Percentiles rank a stretch among this genome's conserved stretches.
phyloP scores from a whole-genome alignment of 192 early-diverging fungal genomes.

The Coemansia sp. region DNA sequence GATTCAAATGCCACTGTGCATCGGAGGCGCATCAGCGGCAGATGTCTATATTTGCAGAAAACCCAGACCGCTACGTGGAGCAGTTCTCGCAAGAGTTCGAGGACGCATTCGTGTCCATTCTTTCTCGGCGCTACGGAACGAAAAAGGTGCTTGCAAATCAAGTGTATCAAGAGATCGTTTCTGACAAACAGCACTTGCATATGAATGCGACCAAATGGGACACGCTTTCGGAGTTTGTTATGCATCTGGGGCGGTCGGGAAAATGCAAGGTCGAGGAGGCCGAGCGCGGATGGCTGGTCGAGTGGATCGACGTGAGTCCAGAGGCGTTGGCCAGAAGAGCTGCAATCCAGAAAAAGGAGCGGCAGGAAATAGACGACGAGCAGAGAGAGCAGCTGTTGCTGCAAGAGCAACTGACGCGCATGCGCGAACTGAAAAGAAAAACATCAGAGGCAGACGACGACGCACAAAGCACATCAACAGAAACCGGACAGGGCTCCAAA shows the following conservation, averaged over 20 bases:
- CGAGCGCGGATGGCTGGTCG: slow-evolving; percentile 84
- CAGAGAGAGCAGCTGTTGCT: slow-evolving; percentile 75
- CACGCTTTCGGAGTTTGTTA: slow-evolving; percentile 85
- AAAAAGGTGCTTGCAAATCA: slow-evolving; percentile 86
- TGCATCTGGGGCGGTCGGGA: slow-evolving; percentile 81
- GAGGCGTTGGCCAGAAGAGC: slow-evolving; percentile 76
- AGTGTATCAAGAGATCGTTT: slow-evolving; percentile 96
- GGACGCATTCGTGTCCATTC: slow-evolving; percentile 76
- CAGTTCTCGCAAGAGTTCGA: slow-evolving; percentile 82
- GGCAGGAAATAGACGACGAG: slow-evolving; percentile 82
- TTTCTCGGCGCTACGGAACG: slow-evolving; percentile 79
- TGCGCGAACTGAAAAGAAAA: slow-evolving; percentile 50
- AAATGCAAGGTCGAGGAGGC: slow-evolving; percentile 85
- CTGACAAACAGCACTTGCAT: slow-evolving; percentile 87
- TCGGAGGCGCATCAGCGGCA: slow-evolving; percentile 91
- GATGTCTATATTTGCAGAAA: slow-evolving; percentile 84
- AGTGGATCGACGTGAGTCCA: slow-evolving; percentile 89
- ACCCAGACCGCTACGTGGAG: slow-evolving; percentile 70
- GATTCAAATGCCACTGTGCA: slow-evolving; percentile 89
- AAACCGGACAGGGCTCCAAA: background rate
- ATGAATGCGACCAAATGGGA: slow-evolving; percentile 96
- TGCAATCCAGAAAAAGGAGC: slow-evolving; percentile 76
- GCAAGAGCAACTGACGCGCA: slow-evolving; percentile 80
- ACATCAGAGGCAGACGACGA: background rate
- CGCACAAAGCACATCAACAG: background rate